A percentile compares a stretch with the other conserved stretches of the same genome.
These are phyloP conservation scores for Avena atlantica DNA, from an alignment of 176 grass and related monocot genomes.

Conservation along the genomic window DNA sequence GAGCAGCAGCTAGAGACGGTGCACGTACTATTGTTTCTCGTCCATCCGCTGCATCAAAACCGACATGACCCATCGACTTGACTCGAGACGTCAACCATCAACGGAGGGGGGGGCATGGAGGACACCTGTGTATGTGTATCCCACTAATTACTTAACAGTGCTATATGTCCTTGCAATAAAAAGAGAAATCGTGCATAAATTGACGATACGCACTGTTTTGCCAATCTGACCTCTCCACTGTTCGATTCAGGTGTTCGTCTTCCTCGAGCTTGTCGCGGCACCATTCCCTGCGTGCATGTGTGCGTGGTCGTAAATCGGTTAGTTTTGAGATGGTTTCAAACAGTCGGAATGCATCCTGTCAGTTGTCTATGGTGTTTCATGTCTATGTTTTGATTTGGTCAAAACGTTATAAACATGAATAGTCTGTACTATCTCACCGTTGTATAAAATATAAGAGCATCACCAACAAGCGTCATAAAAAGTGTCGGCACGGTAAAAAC, in stretches of 20 bases:
- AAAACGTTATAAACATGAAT: no score
- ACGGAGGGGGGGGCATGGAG: not conserved
- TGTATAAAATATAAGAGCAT: no score
- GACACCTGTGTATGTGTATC: constrained; percentile 29
- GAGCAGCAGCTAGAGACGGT: not conserved
- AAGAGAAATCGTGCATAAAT: not conserved
- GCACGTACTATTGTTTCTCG: constrained; percentile 12
- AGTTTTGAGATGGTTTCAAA: no score
- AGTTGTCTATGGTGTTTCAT: no score
- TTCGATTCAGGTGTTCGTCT: not conserved
- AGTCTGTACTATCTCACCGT: no score
- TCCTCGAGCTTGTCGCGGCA: no score
- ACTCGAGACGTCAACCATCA: not conserved
- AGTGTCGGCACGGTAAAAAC: no score
- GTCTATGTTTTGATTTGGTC: no score
- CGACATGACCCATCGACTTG: constrained; percentile 7
- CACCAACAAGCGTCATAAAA: no score
- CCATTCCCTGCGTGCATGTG: no score
- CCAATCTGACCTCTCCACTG: not conserved
- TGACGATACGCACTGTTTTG: not conserved
- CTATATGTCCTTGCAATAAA: not conserved
- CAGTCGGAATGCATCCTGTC: no score
- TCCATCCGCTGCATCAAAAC: not conserved
- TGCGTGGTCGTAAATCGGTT: no score
- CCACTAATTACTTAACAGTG: not conserved